Percentiles rank a stretch among this genome's conserved stretches.
These are phyloP conservation scores for Oligophagozyma castellii DNA, from an alignment of 1,139 yeast species.

Conservation along the genomic window DNA sequence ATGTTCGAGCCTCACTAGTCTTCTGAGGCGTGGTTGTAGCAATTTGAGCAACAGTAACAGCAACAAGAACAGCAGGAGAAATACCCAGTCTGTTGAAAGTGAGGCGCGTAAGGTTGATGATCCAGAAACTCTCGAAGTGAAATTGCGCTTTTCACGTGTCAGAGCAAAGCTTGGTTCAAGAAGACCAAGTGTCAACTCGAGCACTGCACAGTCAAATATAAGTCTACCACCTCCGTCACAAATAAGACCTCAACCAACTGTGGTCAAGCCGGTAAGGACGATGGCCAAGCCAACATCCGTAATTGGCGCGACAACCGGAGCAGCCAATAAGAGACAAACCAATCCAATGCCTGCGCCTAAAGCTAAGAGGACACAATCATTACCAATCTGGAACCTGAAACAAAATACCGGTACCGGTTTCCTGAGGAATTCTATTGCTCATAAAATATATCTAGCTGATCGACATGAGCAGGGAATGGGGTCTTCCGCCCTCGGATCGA, in stretches of 20 bases:
- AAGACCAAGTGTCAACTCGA: neutral
- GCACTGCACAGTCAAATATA: too few relatives aligned
- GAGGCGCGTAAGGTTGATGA: too few relatives aligned
- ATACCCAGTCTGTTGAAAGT: too few relatives aligned
- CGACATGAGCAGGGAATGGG: slow-evolving; percentile 13
- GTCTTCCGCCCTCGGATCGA: slow-evolving; percentile 5
- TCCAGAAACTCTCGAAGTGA: slow-evolving; percentile 57
- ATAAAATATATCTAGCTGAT: slow-evolving; percentile 31
- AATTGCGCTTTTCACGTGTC: slow-evolving; percentile 40
- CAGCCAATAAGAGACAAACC: slow-evolving; percentile 15
- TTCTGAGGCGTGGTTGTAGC: slow-evolving; percentile 32
- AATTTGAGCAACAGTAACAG: slow-evolving; percentile 1
- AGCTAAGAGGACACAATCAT: slow-evolving; percentile 53
- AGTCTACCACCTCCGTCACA: too few relatives aligned
- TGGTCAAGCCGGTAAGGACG: slow-evolving; percentile 4
- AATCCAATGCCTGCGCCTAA: slow-evolving; percentile 32
- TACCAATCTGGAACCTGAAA: slow-evolving; percentile 38
- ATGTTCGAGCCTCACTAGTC: slow-evolving; percentile 53
- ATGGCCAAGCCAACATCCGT: slow-evolving; percentile 3
- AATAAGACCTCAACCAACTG: too few relatives aligned
- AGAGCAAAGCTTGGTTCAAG: slow-evolving; percentile 3
- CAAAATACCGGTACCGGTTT: slow-evolving; percentile 28
- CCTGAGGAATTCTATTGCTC: slow-evolving; percentile 28
- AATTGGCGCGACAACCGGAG: neutral
- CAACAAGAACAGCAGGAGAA: neutral